These are phyloP conservation scores for Entomortierella beljakovae DNA, from an alignment of 192 early-diverging fungal genomes.

Conservation along the genomic window DNA sequence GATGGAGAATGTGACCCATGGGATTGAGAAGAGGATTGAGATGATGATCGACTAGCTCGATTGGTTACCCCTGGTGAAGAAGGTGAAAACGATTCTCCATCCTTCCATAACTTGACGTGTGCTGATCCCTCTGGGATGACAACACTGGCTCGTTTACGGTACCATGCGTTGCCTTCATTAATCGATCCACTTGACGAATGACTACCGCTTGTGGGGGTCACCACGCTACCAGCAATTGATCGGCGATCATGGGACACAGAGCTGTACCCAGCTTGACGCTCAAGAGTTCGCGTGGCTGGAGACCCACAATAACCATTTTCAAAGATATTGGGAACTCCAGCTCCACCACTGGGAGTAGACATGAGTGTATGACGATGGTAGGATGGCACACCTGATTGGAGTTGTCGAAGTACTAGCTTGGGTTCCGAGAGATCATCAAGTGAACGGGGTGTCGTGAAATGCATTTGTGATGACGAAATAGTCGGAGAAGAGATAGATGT, in stretches of 20 bases:
- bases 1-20: background rate
- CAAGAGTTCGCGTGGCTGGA: background rate
- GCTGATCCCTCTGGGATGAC: constrained; percentile 33
- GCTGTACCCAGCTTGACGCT: constrained; percentile 10
- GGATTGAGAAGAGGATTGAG: constrained; percentile 16
- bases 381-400: background rate
- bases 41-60: constrained; percentile 11
- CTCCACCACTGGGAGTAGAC: background rate
- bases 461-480: background rate
- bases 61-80: background rate
- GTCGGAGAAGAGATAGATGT: background rate
- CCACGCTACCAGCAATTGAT: constrained; percentile 6
- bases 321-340: background rate
- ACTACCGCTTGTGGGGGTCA: background rate
- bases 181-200: background rate
- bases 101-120: constrained; percentile 32
- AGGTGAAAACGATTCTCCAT: background rate
- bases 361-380: constrained; percentile 9
- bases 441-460: background rate
- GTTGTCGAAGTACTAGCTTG: constrained; percentile 2
- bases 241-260: constrained; percentile 2
- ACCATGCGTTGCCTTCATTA: constrained; percentile 41
- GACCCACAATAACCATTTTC: background rate
- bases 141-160: constrained; percentile 28
- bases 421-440: constrained; percentile 16